These are phyloP conservation scores for Acacia pycnantha DNA, from an alignment of 331 rosid genomes.

Conservation along the genomic window DNA sequence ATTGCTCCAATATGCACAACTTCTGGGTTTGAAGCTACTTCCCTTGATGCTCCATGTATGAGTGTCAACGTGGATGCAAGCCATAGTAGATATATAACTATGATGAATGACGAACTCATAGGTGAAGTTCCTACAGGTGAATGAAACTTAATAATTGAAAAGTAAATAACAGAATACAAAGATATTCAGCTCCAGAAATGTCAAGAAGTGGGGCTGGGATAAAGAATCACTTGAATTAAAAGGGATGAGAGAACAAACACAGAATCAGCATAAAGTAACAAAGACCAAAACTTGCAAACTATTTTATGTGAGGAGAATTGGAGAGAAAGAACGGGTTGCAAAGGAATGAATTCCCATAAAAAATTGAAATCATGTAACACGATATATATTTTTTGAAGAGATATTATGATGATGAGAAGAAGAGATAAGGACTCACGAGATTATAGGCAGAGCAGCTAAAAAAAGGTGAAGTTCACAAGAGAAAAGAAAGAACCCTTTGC, in stretches of 20 bases:
- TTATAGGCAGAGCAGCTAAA: not conserved
- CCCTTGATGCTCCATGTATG: slow-evolving; percentile 20
- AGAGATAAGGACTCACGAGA: not conserved
- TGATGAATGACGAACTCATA: not conserved
- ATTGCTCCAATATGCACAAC: slow-evolving; percentile 66
- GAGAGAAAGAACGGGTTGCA: not conserved
- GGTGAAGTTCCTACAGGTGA: not conserved
- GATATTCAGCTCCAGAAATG: not conserved
- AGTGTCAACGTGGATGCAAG: slow-evolving; percentile 24
- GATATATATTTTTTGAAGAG: not conserved
- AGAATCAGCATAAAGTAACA: not conserved
- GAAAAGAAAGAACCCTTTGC: not conserved
- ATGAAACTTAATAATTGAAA: not conserved
- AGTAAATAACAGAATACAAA: not conserved
- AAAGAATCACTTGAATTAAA: not conserved
- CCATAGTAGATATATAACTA: slow-evolving; percentile 19
- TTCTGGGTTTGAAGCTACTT: slow-evolving; percentile 34
- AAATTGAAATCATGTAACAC: not conserved
- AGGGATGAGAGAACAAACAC: not conserved
- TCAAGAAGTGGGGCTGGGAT: not conserved
- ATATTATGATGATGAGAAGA: not conserved
- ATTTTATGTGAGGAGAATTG: not conserved
- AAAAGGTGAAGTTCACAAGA: not conserved
- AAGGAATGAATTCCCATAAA: not conserved
- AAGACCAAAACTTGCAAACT: not conserved